Conservation (phyloP, 306 rosid genomes). For the Lablab purpureus region DNA sequence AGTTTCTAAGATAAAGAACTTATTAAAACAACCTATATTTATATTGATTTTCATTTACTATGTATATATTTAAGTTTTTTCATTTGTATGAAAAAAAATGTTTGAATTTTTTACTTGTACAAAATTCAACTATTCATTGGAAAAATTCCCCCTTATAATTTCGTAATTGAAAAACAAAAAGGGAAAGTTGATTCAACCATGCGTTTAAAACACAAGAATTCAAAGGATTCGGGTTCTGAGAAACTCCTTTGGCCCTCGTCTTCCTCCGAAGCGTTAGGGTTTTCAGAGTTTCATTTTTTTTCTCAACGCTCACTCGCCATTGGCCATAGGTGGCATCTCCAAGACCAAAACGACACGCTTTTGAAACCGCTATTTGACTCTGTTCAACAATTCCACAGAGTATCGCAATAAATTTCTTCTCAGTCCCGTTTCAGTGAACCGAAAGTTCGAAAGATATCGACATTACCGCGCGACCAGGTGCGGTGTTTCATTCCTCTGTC, state of each 20-base stretch:
- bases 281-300: neutral
- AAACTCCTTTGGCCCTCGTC: neutral
- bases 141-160: neutral
- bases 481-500: neutral
- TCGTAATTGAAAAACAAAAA: neutral
- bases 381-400: neutral
- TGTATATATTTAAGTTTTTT: too few species aligned
- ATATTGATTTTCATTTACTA: too few species aligned
- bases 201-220: neutral
- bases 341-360: neutral
- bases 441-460: neutral
- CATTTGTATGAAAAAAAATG: too few species aligned
- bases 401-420: neutral
- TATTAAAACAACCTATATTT: too few species aligned
- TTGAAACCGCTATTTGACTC: neutral
- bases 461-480: neutral
- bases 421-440: neutral
- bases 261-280: conserved; percentile 24
- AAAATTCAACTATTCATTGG: too few species aligned
- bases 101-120: too few species aligned
- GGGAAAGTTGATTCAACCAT: neutral
- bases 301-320: neutral
- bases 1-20: too few species aligned
- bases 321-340: neutral
- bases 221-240: neutral